Conservation (phyloP, 306 rosid genomes). For the Coriaria nepalensis region DNA sequence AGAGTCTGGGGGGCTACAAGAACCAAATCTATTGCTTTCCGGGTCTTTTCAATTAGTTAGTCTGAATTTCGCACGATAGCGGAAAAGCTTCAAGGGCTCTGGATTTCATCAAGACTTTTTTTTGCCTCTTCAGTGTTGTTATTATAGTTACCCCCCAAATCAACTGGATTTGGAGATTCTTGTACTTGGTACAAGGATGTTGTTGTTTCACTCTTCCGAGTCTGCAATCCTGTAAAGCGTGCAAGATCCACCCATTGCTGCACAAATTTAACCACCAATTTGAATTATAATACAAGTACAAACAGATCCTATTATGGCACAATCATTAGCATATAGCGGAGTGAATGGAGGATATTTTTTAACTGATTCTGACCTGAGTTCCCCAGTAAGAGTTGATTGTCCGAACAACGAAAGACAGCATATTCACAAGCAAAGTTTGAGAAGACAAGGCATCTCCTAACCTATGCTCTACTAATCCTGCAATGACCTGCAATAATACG, state of each 20-base stretch:
- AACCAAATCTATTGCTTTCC: no score
- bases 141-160: conserved; percentile 47
- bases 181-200: conserved; percentile 22
- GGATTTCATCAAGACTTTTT: no score
- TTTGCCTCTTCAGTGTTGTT: conserved; percentile 48
- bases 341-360: no score
- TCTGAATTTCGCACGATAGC: no score
- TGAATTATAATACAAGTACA: no score
- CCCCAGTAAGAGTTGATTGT: conserved; percentile 91
- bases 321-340: no score
- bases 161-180: conserved; percentile 41
- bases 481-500: conserved; percentile 57
- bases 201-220: conserved; percentile 35
- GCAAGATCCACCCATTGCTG: conserved; percentile 99
- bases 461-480: conserved; percentile 89
- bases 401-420: conserved; percentile 70
- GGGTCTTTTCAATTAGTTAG: no score
- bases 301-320: no score
- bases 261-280: conserved; percentile 26
- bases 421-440: conserved; percentile 58
- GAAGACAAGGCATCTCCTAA: conserved; percentile 59
- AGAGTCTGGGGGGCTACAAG: no score
- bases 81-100: no score
- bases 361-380: conserved; percentile 54
- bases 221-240: conserved; percentile 66